phyloP scores from a whole-genome alignment of 768 basidiomycete species.

The Postia placenta region DNA sequence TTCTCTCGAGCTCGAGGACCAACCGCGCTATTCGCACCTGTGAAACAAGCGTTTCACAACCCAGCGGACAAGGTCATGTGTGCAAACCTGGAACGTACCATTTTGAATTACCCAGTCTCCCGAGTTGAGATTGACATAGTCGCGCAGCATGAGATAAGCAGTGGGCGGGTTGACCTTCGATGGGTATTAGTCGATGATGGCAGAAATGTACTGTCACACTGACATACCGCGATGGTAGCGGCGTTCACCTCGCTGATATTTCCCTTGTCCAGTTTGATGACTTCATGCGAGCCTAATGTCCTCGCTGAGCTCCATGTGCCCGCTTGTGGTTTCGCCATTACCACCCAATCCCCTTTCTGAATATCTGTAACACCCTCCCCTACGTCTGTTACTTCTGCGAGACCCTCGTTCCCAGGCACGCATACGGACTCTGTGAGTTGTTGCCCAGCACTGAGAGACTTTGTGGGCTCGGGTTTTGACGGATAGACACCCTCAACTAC shows the following conservation, averaged over 20 bases:
- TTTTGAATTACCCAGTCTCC: constrained; percentile 86
- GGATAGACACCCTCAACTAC: constrained; percentile 84
- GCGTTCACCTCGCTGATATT: constrained; percentile 54
- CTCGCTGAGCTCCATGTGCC: constrained; percentile 69
- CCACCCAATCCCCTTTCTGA: constrained; percentile 62
- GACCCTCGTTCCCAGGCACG: constrained; percentile 73
- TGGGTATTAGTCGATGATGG: background rate
- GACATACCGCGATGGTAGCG: constrained; percentile 68
- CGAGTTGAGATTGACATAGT: constrained; percentile 54
- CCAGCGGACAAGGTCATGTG: too few species aligned
- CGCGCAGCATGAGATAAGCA: constrained; percentile 75
- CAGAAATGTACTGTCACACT: background rate
- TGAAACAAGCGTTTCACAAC: background rate
- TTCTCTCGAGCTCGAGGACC: constrained; percentile 19
- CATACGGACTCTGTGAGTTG: constrained; percentile 34
- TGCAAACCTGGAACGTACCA: too few species aligned
- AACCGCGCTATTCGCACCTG: constrained; percentile 63
- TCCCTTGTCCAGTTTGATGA: constrained; percentile 52
- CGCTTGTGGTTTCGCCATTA: constrained; percentile 60
- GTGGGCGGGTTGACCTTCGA: constrained; percentile 75
- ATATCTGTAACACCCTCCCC: constrained; percentile 48
- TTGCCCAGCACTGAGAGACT: constrained; percentile 29
- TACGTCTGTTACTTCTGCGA: constrained; percentile 58
- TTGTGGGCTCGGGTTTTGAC: constrained; percentile 40
- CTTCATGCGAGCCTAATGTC: constrained; percentile 47